These are phyloP conservation scores for Flaveria sonorensis DNA, from an alignment of 129 eudicot species.

Conservation along the genomic window DNA sequence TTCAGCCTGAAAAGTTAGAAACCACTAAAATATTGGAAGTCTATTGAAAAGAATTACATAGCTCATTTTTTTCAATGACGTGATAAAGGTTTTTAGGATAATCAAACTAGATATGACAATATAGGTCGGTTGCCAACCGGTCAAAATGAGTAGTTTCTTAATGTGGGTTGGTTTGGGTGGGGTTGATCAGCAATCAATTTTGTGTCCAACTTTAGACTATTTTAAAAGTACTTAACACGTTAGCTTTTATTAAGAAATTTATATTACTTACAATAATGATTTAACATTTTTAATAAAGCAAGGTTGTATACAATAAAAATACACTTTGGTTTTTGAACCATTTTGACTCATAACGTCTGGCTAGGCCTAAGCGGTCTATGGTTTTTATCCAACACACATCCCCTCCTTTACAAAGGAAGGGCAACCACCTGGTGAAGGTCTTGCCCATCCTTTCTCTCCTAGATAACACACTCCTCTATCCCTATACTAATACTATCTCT, in stretches of 20 bases:
- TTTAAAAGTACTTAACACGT: neutral
- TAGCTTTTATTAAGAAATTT: neutral
- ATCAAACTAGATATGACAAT: conserved; percentile 3
- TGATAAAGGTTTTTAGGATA: neutral
- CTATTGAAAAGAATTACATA: conserved; percentile 1
- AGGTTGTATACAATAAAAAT: too few relatives aligned
- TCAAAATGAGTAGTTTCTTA: neutral
- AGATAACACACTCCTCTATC: too few relatives aligned
- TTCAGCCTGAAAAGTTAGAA: conserved; percentile 43
- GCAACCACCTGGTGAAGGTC: too few relatives aligned
- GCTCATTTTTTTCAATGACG: neutral
- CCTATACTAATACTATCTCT: too few relatives aligned
- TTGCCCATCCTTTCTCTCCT: too few relatives aligned
- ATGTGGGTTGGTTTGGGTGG: neutral
- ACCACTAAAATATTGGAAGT: conserved; percentile 5
- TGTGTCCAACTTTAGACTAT: neutral
- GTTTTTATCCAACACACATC: too few relatives aligned
- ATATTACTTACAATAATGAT: too few relatives aligned
- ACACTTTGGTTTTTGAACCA: too few relatives aligned
- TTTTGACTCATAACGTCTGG: too few relatives aligned
- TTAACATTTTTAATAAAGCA: too few relatives aligned
- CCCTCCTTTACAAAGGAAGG: too few relatives aligned
- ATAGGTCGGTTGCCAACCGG: neutral
- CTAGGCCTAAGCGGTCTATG: too few relatives aligned
- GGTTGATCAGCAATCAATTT: neutral